Conservation (phyloP, 2,329 filamentous ascomycete genomes). For the Colletotrichum costaricense region DNA sequence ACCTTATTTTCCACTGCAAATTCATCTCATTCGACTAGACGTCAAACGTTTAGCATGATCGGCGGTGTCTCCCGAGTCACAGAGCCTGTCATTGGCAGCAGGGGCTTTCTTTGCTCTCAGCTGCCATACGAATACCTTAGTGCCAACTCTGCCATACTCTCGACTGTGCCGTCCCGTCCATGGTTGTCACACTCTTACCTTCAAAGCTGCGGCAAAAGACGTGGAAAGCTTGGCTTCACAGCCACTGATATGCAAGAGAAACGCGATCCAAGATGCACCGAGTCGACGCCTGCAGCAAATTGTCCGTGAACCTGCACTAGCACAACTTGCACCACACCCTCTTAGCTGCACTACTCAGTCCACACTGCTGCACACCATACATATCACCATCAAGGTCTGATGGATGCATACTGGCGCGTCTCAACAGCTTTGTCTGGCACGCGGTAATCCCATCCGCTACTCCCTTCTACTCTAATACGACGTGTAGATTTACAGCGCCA, state of each 20-base stretch:
- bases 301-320: conserved; percentile 30
- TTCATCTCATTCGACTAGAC: neutral
- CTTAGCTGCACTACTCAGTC: neutral
- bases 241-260: conserved; percentile 16
- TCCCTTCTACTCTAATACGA: conserved; percentile 1
- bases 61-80: conserved; percentile 11
- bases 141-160: neutral
- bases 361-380: neutral
- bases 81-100: conserved; percentile 9
- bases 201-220: neutral
- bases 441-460: neutral
- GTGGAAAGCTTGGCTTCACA: neutral
- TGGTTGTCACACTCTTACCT: conserved; percentile 3
- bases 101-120: neutral
- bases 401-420: neutral
- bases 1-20: neutral
- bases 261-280: conserved; percentile 9
- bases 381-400: neutral
- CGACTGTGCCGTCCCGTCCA: neutral
- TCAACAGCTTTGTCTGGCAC: neutral
- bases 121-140: neutral
- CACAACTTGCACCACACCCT: conserved; percentile 26
- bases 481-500: neutral
- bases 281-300: conserved; percentile 29
- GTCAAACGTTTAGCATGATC: conserved; percentile 25